Base-by-base conservation (phyloP, 345 rosid genomes). In the Jatropha curcas region DNA sequence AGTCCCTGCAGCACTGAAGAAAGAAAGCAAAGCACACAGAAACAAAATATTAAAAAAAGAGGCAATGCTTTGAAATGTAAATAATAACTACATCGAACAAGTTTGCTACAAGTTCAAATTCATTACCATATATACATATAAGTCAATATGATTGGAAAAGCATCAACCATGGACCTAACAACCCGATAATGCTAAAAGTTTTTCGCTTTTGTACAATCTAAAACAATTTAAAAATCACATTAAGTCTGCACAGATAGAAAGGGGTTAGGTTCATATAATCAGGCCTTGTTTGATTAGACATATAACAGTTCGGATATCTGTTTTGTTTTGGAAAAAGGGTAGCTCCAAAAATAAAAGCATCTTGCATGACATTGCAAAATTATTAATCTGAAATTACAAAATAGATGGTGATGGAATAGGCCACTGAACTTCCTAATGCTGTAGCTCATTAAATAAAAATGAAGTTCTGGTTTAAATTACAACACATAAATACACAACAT, bases 1-100 rank as follows among this genome's bases (percentile, higher is more conserved):
- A n/a, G 77, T 70, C 43, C 83, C 79, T 6, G 82, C 43, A 33
- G 79, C 37, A 56, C 74, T 71, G 68, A n/a, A 64, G 5, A 25
- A 45, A 31, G 28, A 24, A 52, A 48, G 50, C 45, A 25, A 27
- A 22, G 22, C 55, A 30, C 5, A 28, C 13, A 35, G 7, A 25
- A 25, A 13, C 31, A 14, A 8, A 48, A 30, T 14, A 4, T 1
- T 22, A 27, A 7, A 3, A 1, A 24, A 22, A 20, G 58, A 27
- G 39, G 24, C 16, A 55, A 9, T 55, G 59, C 14, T 55, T 55
- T 22, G 34, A 57, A 13, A 25, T 3, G 2, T 27, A 10, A 57
- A 55, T 7, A 45, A 17, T 45, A 45, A 45, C 17, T 20, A 48
- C 20, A 58, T 58, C 3, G 12, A 58, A 3, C 1, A 58, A 28